phyloP scores from a whole-genome alignment of 371 early-diverging fungal genomes.

The Mortierella polycephala region DNA sequence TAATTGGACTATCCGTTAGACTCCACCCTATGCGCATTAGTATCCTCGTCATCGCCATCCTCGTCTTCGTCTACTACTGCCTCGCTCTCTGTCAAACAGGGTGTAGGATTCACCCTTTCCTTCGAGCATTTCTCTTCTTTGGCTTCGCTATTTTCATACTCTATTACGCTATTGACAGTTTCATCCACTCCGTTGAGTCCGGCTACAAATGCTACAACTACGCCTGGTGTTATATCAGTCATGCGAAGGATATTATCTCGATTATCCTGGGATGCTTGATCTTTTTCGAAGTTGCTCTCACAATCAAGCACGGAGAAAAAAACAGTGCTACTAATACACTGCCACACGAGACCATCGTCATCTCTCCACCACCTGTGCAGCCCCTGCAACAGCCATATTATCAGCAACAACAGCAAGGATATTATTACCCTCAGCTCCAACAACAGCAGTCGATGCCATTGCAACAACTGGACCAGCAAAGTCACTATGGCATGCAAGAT shows the following conservation, averaged over 20 bases:
- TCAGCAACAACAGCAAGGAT: conserved; percentile 6
- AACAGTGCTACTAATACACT: background rate
- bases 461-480: conserved; percentile 1
- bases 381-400: background rate
- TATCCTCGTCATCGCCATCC: background rate
- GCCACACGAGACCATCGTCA: background rate
- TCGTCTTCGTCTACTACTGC: background rate
- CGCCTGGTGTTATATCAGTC: too few species aligned
- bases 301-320: background rate
- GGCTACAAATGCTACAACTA: background rate
- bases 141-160: conserved; percentile 6
- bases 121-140: conserved; percentile 8
- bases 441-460: conserved; percentile 5
- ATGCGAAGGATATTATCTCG: too few species aligned
- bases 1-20: background rate
- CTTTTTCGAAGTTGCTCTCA: background rate
- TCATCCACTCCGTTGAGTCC: background rate
- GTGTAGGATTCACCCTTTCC: background rate
- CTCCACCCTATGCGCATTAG: background rate
- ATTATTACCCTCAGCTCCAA: background rate
- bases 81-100: background rate
- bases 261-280: too few species aligned
- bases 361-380: conserved; percentile 1
- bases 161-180: conserved; percentile 1
- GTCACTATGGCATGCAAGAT: background rate